Percentiles rank a stretch among this genome's conserved stretches.
phyloP scores from a whole-genome alignment of 2,329 filamentous ascomycete genomes.

The Diaporthe humulicola region DNA sequence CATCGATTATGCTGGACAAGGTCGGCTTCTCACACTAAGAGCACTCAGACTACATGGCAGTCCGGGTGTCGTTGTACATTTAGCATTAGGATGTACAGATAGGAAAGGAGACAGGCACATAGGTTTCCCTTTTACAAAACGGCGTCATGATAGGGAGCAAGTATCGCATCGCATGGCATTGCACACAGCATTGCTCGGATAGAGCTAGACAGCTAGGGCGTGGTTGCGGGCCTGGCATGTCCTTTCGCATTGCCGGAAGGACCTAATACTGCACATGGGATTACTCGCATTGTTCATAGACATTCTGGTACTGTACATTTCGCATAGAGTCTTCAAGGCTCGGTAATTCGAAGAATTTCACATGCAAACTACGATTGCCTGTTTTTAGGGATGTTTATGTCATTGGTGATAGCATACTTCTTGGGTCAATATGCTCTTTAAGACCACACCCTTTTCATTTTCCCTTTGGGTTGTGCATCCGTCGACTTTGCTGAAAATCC shows the following conservation, averaged over 20 bases:
- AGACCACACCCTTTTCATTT: neutral
- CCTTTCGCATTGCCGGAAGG: neutral
- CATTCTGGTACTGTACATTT: neutral
- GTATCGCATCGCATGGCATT: conserved; percentile 3
- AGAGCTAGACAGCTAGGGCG: conserved; percentile 1
- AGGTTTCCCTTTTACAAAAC: neutral
- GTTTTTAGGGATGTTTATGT: neutral
- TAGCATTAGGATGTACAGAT: conserved; percentile 3
- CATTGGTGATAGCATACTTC: neutral
- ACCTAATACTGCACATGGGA: neutral
- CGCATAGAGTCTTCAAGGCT: neutral
- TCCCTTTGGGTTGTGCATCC: neutral
- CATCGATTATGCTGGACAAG: neutral
- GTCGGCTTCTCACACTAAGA: neutral
- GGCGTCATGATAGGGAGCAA: conserved; percentile 7
- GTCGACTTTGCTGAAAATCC: neutral
- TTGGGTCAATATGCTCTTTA: too few relatives aligned
- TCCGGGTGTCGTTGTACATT: neutral
- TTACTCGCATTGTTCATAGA: neutral
- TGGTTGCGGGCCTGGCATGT: neutral
- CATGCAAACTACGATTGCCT: neutral
- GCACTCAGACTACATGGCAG: neutral
- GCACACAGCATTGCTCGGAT: conserved; percentile 1
- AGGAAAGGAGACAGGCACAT: neutral
- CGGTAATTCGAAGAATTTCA: neutral